Evolutionary conservation across 176 grass and related monocot genomes (phyloP).

Genomic region (Urochloa ruziziensis): DNA sequence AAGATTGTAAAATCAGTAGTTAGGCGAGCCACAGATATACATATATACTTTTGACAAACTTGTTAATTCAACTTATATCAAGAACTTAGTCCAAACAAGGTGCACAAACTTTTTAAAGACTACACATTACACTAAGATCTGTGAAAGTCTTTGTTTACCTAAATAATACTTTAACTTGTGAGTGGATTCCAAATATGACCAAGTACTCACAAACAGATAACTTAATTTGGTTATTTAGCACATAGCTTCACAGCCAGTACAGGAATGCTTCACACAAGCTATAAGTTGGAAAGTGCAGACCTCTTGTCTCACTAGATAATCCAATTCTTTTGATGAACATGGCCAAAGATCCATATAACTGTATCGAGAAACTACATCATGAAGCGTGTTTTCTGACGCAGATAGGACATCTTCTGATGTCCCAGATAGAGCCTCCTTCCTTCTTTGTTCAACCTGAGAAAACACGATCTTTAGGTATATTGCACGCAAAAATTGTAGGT

Average conservation of each 20-base stretch:
- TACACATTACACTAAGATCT: not conserved
- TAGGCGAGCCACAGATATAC: not conserved
- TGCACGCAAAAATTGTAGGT: not conserved
- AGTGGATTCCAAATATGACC: not conserved
- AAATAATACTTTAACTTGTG: not conserved
- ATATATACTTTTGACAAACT: not conserved
- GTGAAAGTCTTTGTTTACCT: not conserved
- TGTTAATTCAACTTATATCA: slow-evolving; percentile 5
- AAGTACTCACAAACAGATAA: not conserved
- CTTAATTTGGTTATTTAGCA: not conserved
- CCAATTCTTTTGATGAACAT: slow-evolving; percentile 94
- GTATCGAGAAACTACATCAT: slow-evolving; percentile 76
- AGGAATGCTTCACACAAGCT: slow-evolving; percentile 8
- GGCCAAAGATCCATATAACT: slow-evolving; percentile 95
- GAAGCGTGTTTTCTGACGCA: slow-evolving; percentile 67
- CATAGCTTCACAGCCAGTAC: not conserved
- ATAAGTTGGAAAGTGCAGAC: slow-evolving; percentile 32
- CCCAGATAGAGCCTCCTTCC: slow-evolving; percentile 83
- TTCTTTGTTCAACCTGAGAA: slow-evolving; percentile 89
- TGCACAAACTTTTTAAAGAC: slow-evolving; percentile 10
- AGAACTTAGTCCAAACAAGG: no score
- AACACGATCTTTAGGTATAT: slow-evolving; percentile 18
- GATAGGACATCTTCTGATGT: slow-evolving; percentile 59
- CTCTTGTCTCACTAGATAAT: slow-evolving; percentile 91
- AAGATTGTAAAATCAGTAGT: not conserved